These are phyloP conservation scores for Curvularia sp. DNA, from an alignment of 2,329 filamentous ascomycete species.

Conservation along the genomic window DNA sequence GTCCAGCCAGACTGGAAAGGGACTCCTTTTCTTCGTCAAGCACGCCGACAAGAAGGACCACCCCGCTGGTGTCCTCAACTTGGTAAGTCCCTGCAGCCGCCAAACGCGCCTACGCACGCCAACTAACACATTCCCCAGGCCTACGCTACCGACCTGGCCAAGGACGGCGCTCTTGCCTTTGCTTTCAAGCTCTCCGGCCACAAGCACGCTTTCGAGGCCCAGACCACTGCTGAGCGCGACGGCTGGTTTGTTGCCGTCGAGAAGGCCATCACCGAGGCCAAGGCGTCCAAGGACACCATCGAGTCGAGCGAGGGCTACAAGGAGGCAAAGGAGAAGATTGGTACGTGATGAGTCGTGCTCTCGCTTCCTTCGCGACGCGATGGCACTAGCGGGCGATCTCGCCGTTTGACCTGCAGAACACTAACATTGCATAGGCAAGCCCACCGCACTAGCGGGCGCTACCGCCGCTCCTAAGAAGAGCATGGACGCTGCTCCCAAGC, in stretches of 20 bases:
- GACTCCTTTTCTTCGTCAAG: constrained; percentile 90
- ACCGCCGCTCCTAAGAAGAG: constrained; percentile 57
- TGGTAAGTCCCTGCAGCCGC: constrained; percentile 65
- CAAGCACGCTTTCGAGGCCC: constrained; percentile 93
- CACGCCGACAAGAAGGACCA: constrained; percentile 79
- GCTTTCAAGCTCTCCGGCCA: constrained; percentile 82
- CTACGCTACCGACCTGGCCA: constrained; percentile 73
- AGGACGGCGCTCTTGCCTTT: constrained; percentile 82
- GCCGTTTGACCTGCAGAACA: constrained; percentile 40
- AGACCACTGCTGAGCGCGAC: constrained; percentile 75
- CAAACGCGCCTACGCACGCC: background rate
- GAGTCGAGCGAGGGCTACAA: constrained; percentile 87
- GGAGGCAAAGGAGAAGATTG: constrained; percentile 75
- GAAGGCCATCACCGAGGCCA: constrained; percentile 67
- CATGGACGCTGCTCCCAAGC: constrained; percentile 54
- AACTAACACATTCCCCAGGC: constrained; percentile 57
- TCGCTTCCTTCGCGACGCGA: constrained; percentile 31
- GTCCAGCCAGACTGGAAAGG: constrained; percentile 93
- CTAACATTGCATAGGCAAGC: constrained; percentile 52
- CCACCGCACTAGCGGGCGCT: constrained; percentile 47
- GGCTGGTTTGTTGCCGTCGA: constrained; percentile 86
- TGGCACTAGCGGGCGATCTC: constrained; percentile 34
- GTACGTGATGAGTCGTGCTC: constrained; percentile 51
- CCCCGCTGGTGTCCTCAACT: constrained; percentile 81
- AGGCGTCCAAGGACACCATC: constrained; percentile 76